Base-by-base conservation (phyloP, 768 basidiomycete species). In the Lentinula lateritia region DNA sequence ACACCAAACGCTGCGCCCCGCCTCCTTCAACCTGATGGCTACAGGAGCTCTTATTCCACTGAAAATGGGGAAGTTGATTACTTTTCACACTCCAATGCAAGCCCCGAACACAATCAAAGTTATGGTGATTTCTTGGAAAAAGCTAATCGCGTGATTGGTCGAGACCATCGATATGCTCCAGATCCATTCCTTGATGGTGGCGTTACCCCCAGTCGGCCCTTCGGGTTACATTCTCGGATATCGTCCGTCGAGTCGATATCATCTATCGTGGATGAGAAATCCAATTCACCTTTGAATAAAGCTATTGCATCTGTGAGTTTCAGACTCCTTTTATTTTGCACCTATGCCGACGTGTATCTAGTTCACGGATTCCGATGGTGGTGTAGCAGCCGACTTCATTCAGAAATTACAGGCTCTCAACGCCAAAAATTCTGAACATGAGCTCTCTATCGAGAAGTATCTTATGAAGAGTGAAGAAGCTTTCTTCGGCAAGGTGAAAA, bases 331-430 rank as follows among this genome's bases (percentile, higher is more conserved):
- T 28, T 38, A 41, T 16, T 64, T 23, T 4, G 15, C 18, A 20
- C 58, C 23, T 38, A 52, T 55, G 39, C 32, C 60, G 55, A 60
- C 63, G 50, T 42, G 32, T 34, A 32, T 58, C 10, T 58, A 94
- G 90, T 97, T 97, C 75, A 97, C 95, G 28, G 95, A 96, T 72
- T 81, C 92, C 1, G 93, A 96, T 71, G 95, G 95, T 42, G 93
- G 93, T 54, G 95, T 97, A 56, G 90, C 93, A 9, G 84, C 88
- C 36, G 89, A 92, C 62, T 97, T 96, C 73, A 92, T 94, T 10
- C 86, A 91, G 68, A 94, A 90, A 72, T 74, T 97, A 45, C 90
- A 94, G 69, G 70, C 70, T 61, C 81, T 97, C 61, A 87, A 83
- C 45, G 79, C 93, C 0, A 91, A 93, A 61, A 97, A 96, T 71